Conservation (phyloP, 208 protist species). For the Trypanosoma rangeli region DNA sequence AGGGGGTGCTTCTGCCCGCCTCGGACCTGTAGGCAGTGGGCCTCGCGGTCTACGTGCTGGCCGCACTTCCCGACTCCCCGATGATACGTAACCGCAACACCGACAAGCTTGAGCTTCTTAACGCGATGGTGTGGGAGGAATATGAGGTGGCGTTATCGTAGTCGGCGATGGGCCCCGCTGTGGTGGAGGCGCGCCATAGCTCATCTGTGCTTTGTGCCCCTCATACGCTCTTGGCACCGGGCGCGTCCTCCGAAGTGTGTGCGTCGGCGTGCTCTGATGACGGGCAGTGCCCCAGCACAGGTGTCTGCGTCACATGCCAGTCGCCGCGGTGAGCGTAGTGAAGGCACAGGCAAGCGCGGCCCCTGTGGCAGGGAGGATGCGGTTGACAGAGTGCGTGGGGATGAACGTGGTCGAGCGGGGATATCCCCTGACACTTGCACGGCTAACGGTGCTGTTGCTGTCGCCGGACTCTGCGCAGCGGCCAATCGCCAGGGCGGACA, state of each 20-base stretch:
- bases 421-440: background rate
- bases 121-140: slow-evolving; percentile 50
- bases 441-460: background rate
- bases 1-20: slow-evolving; percentile 56
- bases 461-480: background rate
- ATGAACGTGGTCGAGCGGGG: background rate
- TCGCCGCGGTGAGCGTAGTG: too few species aligned
- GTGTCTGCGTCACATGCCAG: too few species aligned
- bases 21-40: slow-evolving; percentile 85
- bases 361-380: background rate
- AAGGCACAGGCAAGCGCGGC: background rate
- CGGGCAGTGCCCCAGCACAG: too few species aligned
- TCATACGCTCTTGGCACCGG: too few species aligned
- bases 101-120: slow-evolving; percentile 49
- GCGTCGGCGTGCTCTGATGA: too few species aligned
- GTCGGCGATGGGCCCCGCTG: too few species aligned
- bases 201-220: too few species aligned
- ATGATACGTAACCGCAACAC: slow-evolving; percentile 66
- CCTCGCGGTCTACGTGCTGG: slow-evolving; percentile 74
- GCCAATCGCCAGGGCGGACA: background rate
- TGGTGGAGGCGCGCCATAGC: too few species aligned
- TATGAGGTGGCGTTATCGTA: too few species aligned
- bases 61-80: slow-evolving; percentile 73
- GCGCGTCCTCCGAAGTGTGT: too few species aligned
- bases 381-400: slow-evolving; percentile 46